Conservation (phyloP, 768 basidiomycete genomes). For the Termitomyces eurrhizus region DNA sequence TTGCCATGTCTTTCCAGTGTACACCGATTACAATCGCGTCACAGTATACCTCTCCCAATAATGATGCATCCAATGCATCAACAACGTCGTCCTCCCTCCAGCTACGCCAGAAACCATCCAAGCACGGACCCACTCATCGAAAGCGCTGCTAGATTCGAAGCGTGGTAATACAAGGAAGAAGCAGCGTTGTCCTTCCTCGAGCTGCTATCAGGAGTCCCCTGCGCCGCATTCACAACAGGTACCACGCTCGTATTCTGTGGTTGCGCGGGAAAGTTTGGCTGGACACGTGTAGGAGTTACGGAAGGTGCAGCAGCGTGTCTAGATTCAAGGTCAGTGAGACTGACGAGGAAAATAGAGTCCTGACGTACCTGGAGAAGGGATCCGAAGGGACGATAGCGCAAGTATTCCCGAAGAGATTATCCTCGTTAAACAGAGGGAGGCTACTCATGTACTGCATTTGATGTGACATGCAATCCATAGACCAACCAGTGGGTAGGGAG, state of each 20-base stretch:
- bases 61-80: slow-evolving; percentile 4
- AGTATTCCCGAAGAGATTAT: slow-evolving; percentile 24
- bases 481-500: slow-evolving; percentile 22
- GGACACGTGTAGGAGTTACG: slow-evolving; percentile 4
- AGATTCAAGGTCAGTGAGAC: not conserved
- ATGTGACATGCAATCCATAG: slow-evolving; percentile 24
- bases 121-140: not conserved
- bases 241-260: not conserved
- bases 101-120: slow-evolving; percentile 7
- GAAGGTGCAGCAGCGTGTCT: slow-evolving; percentile 14
- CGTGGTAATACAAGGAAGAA: not conserved
- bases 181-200: slow-evolving; percentile 5
- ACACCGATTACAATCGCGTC: not conserved
- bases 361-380: slow-evolving; percentile 9
- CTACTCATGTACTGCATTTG: slow-evolving; percentile 22
- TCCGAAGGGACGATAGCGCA: slow-evolving; percentile 18
- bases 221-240: slow-evolving; percentile 3
- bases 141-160: not conserved
- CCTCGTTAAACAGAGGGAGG: slow-evolving; percentile 20
- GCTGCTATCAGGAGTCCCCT: not conserved
- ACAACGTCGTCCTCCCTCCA: not conserved
- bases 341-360: not conserved
- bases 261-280: slow-evolving; percentile 4
- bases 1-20: not conserved
- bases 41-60: not conserved